These are phyloP conservation scores for Pezicula carpinea DNA, from an alignment of 2,329 filamentous ascomycete species.

Conservation along the genomic window DNA sequence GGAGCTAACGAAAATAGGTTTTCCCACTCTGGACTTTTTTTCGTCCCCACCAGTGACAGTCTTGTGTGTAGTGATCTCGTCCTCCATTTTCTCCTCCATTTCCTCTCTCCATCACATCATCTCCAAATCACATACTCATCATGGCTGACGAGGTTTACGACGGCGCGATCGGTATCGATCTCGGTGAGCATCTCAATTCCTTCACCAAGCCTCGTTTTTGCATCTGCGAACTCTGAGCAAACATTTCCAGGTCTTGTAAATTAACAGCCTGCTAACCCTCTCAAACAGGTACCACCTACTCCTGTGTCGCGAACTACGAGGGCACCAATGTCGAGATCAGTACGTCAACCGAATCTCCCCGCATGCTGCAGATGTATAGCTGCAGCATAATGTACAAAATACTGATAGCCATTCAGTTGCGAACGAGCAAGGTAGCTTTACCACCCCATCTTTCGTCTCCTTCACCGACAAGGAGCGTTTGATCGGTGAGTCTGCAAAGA, in stretches of 20 bases:
- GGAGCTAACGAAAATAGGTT: background rate
- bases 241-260: background rate
- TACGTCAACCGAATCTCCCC: constrained; percentile 38
- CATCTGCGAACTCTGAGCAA: constrained; percentile 20
- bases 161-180: constrained; percentile 99
- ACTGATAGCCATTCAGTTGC: constrained; percentile 54
- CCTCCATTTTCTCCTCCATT: constrained; percentile 6
- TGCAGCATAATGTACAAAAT: constrained; percentile 11
- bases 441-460: constrained; percentile 97
- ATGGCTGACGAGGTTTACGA: constrained; percentile 99
- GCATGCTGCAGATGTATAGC: constrained; percentile 8
- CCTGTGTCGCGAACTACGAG: constrained; percentile 99
- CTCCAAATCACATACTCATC: constrained; percentile 36
- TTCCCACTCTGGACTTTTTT: background rate
- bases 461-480: constrained; percentile 98
- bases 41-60: background rate
- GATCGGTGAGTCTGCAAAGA: constrained; percentile 99
- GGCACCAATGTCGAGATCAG: constrained; percentile 99
- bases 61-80: background rate
- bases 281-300: constrained; percentile 89
- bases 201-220: constrained; percentile 1
- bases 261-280: background rate
- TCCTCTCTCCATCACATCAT: constrained; percentile 11
- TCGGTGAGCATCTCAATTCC: constrained; percentile 60
- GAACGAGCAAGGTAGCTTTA: constrained; percentile 99